phyloP scores from a whole-genome alignment of 805 yeast genomes.

The Kodamaea leandrae region DNA sequence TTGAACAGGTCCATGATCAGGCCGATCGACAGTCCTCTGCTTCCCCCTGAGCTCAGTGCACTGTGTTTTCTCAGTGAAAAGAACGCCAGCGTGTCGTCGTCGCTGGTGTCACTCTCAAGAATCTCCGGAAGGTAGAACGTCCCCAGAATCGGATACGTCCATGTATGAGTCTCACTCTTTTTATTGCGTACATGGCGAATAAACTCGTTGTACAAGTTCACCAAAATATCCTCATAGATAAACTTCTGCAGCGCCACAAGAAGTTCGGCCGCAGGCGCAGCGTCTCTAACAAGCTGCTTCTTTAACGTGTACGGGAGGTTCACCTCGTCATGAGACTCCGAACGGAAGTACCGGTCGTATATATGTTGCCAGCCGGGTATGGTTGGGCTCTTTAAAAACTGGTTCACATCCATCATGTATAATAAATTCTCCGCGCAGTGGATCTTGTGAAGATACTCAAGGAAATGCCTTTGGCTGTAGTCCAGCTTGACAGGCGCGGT shows the following conservation, averaged over 20 bases:
- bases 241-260: constrained; percentile 16
- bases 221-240: constrained; percentile 30
- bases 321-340: constrained; percentile 31
- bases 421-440: constrained; percentile 41
- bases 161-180: neutral
- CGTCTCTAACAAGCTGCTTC: constrained; percentile 18
- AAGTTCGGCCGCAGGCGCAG: constrained; percentile 17
- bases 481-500: constrained; percentile 2
- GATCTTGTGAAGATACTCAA: constrained; percentile 23
- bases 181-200: constrained; percentile 15
- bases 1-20: constrained; percentile 29
- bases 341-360: constrained; percentile 24
- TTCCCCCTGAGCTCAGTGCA: constrained; percentile 7
- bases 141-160: constrained; percentile 1
- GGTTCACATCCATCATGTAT: constrained; percentile 27
- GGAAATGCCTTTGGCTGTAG: constrained; percentile 17
- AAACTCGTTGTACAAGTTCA: constrained; percentile 32
- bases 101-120: constrained; percentile 8
- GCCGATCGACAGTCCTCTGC: constrained; percentile 34
- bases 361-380: constrained; percentile 26
- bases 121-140: constrained; percentile 6
- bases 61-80: constrained; percentile 10
- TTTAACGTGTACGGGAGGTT: constrained; percentile 30
- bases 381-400: constrained; percentile 15
- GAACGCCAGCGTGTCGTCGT: constrained; percentile 2